Percentiles rank a stretch among this genome's conserved stretches.
Evolutionary conservation across 192 early-diverging fungal genomes (phyloP).

Genomic region (Phlyctochytrium bullatum): DNA sequence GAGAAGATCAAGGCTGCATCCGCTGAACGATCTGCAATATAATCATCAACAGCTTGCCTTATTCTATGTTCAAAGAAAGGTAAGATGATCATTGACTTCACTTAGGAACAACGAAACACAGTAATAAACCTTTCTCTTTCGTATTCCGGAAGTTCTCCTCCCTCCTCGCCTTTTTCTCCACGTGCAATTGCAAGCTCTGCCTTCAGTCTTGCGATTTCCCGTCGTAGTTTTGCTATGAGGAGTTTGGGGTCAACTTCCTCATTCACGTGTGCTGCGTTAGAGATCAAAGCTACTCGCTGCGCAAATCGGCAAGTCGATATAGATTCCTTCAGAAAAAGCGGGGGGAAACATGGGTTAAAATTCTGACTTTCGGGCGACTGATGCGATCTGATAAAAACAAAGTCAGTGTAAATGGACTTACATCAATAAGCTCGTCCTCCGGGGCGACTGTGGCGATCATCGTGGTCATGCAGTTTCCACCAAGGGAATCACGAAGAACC

Average conservation of each 20-base stretch:
- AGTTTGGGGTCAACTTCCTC: conserved; percentile 60
- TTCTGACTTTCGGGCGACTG: too few relatives aligned
- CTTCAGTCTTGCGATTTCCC: conserved; percentile 49
- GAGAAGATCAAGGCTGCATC: conserved; percentile 41
- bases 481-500: conserved; percentile 55
- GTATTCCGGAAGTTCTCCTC: conserved; percentile 53
- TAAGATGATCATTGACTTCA: not conserved
- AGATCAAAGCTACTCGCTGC: conserved; percentile 58
- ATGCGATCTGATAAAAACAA: too few relatives aligned
- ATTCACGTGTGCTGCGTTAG: conserved; percentile 51
- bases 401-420: too few relatives aligned
- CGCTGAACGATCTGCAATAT: conserved; percentile 29
- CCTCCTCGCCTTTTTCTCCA: conserved; percentile 35
- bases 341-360: too few relatives aligned
- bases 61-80: conserved; percentile 47
- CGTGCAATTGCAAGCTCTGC: conserved; percentile 55
- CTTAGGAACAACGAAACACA: not conserved
- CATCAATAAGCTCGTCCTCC: conserved; percentile 59
- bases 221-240: conserved; percentile 48
- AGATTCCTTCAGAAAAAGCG: conserved; percentile 59
- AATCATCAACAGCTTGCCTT: conserved; percentile 46
- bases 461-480: conserved; percentile 63
- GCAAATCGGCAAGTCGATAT: conserved; percentile 68
- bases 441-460: conserved; percentile 62
- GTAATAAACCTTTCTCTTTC: conserved; percentile 44